Evolutionary conservation across 805 yeast species (phyloP), one percentile per base, ranked within the genome.

Genomic region (Candida orba): DNA sequence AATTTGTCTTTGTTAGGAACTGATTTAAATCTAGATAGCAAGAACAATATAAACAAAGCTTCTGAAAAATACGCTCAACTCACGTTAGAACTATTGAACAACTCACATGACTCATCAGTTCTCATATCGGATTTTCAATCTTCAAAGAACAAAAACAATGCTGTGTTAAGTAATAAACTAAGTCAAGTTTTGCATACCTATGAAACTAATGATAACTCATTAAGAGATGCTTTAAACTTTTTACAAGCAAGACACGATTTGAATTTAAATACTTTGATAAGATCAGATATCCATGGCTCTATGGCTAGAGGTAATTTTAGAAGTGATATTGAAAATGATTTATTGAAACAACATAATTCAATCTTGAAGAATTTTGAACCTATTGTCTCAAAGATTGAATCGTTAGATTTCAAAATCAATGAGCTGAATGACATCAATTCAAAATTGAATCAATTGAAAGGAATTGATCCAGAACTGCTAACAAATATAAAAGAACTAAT

Each of bases 261-360:
- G 49, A 62, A 47, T 38, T 50, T 43, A 3, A 37, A 39, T 4
- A 31, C 47, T 6, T 45, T 53, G 20, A 50, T 61, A 20, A 57
- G 58, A 44, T 49, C 74, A 18, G 64, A 66, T 29, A 52, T 78
- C 24, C 56, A 71, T 13, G 91, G 91, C 0, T 72, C 80, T 3
- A 66, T 81, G 31, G 66, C 79, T 2, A 68, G 95, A 50, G 73
- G 81, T 54, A 69, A 75, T 33, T 64, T 84, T 40, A 67, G 81
- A 43, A 76, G 79, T 36, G 76, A 72, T 34, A 66, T 84, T 18
- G 90, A 84, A 53, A 65, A 66, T 25, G 85, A 81, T 43, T 57
- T 83, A 27, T 60, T 83, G 34, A 72, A 71, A 42, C 76, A 73
- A 46, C 83, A 83, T 52, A 61, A 75, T 46, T 65, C 72, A 42